Conservation (phyloP, 352 stramenopile species). For the Phytophthora ramorum region DNA sequence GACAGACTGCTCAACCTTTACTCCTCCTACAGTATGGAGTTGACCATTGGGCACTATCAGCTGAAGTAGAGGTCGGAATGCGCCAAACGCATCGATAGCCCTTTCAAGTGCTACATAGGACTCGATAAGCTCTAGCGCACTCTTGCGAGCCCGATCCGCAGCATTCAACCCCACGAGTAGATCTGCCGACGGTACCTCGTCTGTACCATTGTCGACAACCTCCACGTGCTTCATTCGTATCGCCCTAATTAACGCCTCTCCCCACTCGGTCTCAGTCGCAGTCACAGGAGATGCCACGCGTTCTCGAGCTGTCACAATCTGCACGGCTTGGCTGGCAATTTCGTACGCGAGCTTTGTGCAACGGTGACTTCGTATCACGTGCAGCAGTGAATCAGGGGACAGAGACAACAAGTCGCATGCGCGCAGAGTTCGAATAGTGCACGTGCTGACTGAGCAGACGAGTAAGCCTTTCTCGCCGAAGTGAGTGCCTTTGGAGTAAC, state of each 20-base stretch:
- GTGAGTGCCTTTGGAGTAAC: constrained; percentile 60
- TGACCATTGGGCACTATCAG: constrained; percentile 65
- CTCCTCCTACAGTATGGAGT: constrained; percentile 25
- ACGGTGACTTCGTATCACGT: constrained; percentile 50
- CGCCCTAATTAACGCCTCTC: constrained; percentile 33
- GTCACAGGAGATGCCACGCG: constrained; percentile 12
- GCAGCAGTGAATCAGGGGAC: constrained; percentile 45
- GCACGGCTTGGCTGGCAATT: constrained; percentile 39
- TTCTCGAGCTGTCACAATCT: constrained; percentile 25
- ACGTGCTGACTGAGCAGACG: constrained; percentile 54
- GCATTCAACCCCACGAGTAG: constrained; percentile 5
- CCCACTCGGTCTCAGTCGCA: constrained; percentile 55
- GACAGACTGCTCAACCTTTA: not conserved
- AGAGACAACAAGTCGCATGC: constrained; percentile 70
- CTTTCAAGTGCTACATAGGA: constrained; percentile 35
- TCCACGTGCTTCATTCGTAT: constrained; percentile 44
- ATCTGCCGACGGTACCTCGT: not conserved
- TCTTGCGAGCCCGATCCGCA: constrained; percentile 17
- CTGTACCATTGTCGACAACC: constrained; percentile 6
- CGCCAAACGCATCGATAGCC: constrained; percentile 38
- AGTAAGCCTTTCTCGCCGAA: constrained; percentile 70
- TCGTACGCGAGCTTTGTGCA: constrained; percentile 51
- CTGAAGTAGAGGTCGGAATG: constrained; percentile 55
- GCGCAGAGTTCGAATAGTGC: constrained; percentile 55
- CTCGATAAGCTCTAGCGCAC: constrained; percentile 37